A percentile compares a stretch with the other conserved stretches of the same genome.
These are phyloP conservation scores for Schrenkiella parvula DNA, from an alignment of 345 rosid species.

Conservation along the genomic window DNA sequence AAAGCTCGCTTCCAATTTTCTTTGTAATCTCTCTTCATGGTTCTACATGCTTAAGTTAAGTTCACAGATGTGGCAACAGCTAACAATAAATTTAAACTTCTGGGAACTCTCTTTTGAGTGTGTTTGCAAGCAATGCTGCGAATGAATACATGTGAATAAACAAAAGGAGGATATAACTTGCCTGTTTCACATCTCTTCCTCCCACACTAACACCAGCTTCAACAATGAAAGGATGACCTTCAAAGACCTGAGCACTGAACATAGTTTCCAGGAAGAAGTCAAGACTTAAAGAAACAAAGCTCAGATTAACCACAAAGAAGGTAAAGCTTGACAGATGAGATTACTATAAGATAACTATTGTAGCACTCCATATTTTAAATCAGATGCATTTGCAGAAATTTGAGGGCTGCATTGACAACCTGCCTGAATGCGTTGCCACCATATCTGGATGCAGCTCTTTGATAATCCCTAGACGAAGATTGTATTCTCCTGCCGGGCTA, in stretches of 20 bases:
- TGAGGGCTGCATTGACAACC: conserved; percentile 49
- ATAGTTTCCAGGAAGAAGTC: conserved; percentile 23
- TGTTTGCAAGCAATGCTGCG: neutral
- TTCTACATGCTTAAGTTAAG: neutral
- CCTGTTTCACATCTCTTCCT: conserved; percentile 95
- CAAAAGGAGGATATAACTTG: conserved; percentile 30
- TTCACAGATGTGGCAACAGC: neutral
- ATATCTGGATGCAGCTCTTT: conserved; percentile 98
- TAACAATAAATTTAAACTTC: neutral
- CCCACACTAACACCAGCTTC: conserved; percentile 98
- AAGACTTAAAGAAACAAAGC: neutral
- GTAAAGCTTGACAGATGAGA: neutral
- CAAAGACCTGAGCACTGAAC: conserved; percentile 94
- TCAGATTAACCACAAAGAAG: neutral
- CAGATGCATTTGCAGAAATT: conserved; percentile 4
- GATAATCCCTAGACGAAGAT: conserved; percentile 95
- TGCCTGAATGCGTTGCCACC: conserved; percentile 97
- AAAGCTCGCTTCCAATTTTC: neutral
- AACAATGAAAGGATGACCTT: conserved; percentile 96
- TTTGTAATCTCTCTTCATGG: neutral
- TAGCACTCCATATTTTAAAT: neutral
- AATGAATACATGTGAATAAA: neutral
- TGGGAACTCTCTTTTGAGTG: neutral
- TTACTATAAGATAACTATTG: neutral
- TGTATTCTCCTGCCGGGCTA: conserved; percentile 97